A percentile compares a stretch with the other conserved stretches of the same genome.
These are phyloP conservation scores for Austroboletus olivaceoglutinosus DNA, from an alignment of 1,284 basidiomycete genomes.

Conservation along the genomic window DNA sequence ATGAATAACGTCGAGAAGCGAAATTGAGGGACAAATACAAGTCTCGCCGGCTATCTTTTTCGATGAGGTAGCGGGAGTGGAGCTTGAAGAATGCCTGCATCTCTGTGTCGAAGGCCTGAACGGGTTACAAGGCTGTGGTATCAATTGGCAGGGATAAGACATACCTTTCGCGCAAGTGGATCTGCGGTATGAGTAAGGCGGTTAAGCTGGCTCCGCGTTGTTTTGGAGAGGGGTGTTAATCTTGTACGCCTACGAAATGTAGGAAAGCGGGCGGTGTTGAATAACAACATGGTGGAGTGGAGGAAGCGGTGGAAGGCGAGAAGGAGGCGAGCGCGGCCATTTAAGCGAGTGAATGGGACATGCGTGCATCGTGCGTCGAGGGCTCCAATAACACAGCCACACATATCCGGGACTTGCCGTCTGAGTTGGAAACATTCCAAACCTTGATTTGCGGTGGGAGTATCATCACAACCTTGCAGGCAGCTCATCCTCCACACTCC, in stretches of 20 bases:
- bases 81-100: constrained; percentile 98
- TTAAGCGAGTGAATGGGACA: constrained; percentile 20
- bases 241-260: constrained; percentile 23
- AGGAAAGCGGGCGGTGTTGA: constrained; percentile 17
- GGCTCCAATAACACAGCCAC: constrained; percentile 15
- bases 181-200: constrained; percentile 89
- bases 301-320: constrained; percentile 31
- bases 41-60: constrained; percentile 88
- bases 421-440: constrained; percentile 24
- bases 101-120: constrained; percentile 85
- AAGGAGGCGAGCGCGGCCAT: constrained; percentile 17
- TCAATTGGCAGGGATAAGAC: constrained; percentile 32
- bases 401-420: constrained; percentile 23
- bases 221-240: constrained; percentile 56
- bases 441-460: constrained; percentile 34
- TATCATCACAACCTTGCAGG: constrained; percentile 28
- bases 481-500: constrained; percentile 36
- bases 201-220: constrained; percentile 96
- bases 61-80: constrained; percentile 93
- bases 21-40: constrained; percentile 58
- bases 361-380: constrained; percentile 18
- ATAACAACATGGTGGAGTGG: constrained; percentile 17
- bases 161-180: constrained; percentile 75
- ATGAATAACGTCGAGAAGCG: constrained; percentile 14
- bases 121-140: constrained; percentile 1